phyloP scores from a whole-genome alignment of 1,284 basidiomycete genomes.

The Tremellales sp. region DNA sequence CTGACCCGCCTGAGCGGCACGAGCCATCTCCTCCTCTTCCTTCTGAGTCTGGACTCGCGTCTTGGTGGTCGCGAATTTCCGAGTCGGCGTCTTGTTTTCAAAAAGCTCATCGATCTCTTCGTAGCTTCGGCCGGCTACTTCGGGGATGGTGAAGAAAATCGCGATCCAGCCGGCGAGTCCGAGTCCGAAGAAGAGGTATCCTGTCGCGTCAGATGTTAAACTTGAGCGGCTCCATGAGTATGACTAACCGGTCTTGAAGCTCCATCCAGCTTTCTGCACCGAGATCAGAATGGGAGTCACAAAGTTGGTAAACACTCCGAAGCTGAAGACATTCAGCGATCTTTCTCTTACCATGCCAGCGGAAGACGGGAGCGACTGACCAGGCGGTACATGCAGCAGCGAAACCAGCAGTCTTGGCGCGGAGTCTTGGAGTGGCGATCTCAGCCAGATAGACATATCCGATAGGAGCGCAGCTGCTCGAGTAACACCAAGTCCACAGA shows the following conservation, averaged over 20 bases:
- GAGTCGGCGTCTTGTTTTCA: slow-evolving; percentile 6
- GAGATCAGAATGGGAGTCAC: slow-evolving; percentile 11
- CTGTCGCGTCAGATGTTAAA: not conserved
- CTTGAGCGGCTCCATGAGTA: slow-evolving; percentile 1
- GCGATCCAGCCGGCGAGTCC: slow-evolving; percentile 6
- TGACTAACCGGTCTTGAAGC: slow-evolving; percentile 2
- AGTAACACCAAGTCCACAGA: slow-evolving; percentile 20
- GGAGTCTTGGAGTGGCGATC: slow-evolving; percentile 20
- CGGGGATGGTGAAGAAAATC: slow-evolving; percentile 13
- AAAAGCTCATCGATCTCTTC: slow-evolving; percentile 22
- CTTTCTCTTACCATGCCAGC: no score
- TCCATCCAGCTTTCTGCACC: slow-evolving; percentile 1
- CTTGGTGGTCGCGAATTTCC: slow-evolving; percentile 9
- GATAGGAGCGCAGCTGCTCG: slow-evolving; percentile 21
- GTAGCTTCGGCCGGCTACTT: slow-evolving; percentile 4
- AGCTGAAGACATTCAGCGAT: no score
- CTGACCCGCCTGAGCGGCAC: not conserved
- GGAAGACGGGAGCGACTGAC: no score
- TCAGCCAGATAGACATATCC: slow-evolving; percentile 25
- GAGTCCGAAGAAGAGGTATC: slow-evolving; percentile 9
- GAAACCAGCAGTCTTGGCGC: slow-evolving; percentile 24
- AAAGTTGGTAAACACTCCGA: slow-evolving; percentile 16
- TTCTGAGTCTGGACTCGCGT: slow-evolving; percentile 1
- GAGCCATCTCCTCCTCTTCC: slow-evolving; percentile 1
- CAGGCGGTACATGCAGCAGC: slow-evolving; percentile 10